phyloP scores from a whole-genome alignment of 441 rosid genomes.

The Gossypium schwendimanii region DNA sequence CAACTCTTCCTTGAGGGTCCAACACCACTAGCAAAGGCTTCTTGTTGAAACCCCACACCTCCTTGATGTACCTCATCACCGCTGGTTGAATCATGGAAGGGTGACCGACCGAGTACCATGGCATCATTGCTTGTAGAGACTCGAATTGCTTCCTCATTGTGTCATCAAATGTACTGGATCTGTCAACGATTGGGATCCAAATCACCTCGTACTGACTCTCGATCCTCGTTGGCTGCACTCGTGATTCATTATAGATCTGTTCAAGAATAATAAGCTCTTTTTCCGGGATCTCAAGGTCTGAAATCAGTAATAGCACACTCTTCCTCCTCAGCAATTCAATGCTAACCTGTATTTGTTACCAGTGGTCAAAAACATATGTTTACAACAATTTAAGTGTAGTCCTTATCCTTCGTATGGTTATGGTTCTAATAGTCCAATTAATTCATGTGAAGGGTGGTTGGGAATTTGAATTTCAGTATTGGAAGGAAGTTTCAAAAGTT shows the following conservation, averaged over 20 bases:
- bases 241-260: constrained; percentile 27
- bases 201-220: constrained; percentile 35
- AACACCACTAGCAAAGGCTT: constrained; percentile 34
- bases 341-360: constrained; percentile 20
- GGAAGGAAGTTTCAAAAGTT: too few relatives aligned
- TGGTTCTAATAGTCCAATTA: background rate
- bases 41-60: constrained; percentile 37
- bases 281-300: constrained; percentile 23
- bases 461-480: too few relatives aligned
- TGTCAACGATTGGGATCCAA: constrained; percentile 38
- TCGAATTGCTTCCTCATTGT: constrained; percentile 16
- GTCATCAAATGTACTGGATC: constrained; percentile 21
- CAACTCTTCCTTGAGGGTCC: constrained; percentile 30
- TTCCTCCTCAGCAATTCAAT: constrained; percentile 28
- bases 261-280: constrained; percentile 25
- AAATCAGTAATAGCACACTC: constrained; percentile 34
- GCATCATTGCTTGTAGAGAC: constrained; percentile 21
- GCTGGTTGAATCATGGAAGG: constrained; percentile 30
- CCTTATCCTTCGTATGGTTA: background rate
- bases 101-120: constrained; percentile 35
- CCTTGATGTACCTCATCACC: constrained; percentile 32
- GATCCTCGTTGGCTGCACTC: constrained; percentile 11
- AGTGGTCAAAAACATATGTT: background rate
- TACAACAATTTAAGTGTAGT: background rate
- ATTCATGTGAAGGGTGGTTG: too few relatives aligned